A percentile compares a stretch with the other conserved stretches of the same genome.
These are phyloP conservation scores for Entomortierella chlamydospora DNA, from an alignment of 192 early-diverging fungal species.

Conservation along the genomic window DNA sequence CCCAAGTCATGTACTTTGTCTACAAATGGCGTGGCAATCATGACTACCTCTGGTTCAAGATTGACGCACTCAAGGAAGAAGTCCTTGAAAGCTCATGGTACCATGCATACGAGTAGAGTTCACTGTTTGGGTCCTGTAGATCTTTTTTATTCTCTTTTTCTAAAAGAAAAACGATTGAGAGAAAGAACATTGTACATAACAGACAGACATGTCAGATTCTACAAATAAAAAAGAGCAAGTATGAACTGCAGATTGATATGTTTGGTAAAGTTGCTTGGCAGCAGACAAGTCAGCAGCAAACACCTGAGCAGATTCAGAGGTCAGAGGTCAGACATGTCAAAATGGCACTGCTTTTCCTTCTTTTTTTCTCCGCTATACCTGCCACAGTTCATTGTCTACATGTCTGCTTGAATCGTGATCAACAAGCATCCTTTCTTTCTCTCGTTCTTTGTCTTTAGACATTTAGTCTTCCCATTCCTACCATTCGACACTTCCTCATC, in stretches of 20 bases:
- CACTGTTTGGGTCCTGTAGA: too few relatives aligned
- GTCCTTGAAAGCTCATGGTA: conserved; percentile 57
- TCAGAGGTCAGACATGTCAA: too few relatives aligned
- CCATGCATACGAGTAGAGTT: conserved; percentile 41
- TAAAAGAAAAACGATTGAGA: not conserved
- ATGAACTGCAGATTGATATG: too few relatives aligned
- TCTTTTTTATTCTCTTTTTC: too few relatives aligned
- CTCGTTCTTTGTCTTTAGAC: not conserved
- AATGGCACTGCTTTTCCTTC: not conserved
- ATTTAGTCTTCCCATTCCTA: not conserved
- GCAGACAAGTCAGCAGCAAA: not conserved
- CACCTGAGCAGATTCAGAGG: not conserved
- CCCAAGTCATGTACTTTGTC: conserved; percentile 46
- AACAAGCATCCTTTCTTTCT: not conserved
- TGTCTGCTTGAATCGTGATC: too few relatives aligned
- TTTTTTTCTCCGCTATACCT: not conserved
- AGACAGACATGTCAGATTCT: too few relatives aligned
- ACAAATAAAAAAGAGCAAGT: too few relatives aligned
- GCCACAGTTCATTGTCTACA: too few relatives aligned
- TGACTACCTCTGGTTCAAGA: conserved; percentile 58
- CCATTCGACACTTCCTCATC: not conserved
- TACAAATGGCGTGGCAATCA: conserved; percentile 57
- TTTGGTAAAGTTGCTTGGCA: too few relatives aligned
- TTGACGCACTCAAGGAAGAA: conserved; percentile 58
- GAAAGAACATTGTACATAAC: not conserved